Evolutionary conservation across 2,329 filamentous ascomycete genomes (phyloP).

Genomic region (Colletotrichum viniferum): DNA sequence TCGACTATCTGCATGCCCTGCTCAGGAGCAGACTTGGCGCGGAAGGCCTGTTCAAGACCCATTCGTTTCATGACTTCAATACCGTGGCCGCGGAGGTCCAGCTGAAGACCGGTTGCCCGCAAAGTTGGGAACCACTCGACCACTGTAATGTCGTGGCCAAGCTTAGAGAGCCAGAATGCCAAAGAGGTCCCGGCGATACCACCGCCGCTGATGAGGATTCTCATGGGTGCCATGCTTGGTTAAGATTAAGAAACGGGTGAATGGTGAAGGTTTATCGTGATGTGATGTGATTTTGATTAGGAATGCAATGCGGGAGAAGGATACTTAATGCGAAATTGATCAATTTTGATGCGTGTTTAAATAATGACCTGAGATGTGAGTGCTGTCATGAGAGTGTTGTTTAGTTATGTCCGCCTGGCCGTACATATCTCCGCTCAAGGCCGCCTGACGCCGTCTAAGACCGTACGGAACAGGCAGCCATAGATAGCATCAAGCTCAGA

Average conservation of each 20-base stretch:
- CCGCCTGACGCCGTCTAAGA: not conserved
- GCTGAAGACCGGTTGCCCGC: not conserved
- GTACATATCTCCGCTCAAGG: not conserved
- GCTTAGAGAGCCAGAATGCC: not conserved
- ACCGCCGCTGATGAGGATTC: not conserved
- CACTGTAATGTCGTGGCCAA: not conserved
- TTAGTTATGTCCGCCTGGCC: not conserved
- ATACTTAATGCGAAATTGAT: not conserved
- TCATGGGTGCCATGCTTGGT: not conserved
- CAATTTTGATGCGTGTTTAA: not conserved
- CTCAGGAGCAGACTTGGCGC: not conserved
- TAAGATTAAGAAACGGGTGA: not conserved
- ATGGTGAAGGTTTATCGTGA: not conserved
- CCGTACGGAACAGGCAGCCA: not conserved
- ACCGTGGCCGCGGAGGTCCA: not conserved
- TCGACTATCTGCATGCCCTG: not conserved
- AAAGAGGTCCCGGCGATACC: not conserved
- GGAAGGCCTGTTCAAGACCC: not conserved
- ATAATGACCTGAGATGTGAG: not conserved
- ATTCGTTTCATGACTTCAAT: not conserved
- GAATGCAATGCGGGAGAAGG: not conserved
- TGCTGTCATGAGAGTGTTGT: not conserved
- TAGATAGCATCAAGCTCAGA: not conserved
- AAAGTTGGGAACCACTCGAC: not conserved
- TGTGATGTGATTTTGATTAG: too few species aligned